Evolutionary conservation across 306 rosid species (phyloP).

Genomic region (Prunus fruticosa): DNA sequence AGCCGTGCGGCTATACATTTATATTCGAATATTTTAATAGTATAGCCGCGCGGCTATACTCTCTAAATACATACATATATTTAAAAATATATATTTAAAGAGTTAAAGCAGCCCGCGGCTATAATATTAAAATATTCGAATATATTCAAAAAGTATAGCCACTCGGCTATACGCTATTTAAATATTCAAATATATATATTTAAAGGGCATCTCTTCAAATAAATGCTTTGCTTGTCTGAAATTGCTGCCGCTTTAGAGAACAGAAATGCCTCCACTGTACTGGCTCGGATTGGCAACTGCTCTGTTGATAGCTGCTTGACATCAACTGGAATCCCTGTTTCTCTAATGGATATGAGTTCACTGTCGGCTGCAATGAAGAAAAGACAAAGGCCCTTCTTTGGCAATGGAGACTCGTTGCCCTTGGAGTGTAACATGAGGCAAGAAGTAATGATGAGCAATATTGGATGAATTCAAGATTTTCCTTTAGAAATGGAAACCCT

Average conservation of each 20-base stretch:
- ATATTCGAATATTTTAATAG: too few relatives aligned
- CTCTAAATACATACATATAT: too few relatives aligned
- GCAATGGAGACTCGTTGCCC: conserved; percentile 41
- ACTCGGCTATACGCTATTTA: too few relatives aligned
- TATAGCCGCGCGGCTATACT: too few relatives aligned
- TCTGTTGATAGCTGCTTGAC: conserved; percentile 46
- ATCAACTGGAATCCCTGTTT: conserved; percentile 42
- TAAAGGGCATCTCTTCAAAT: too few relatives aligned
- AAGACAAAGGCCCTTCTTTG: conserved; percentile 42
- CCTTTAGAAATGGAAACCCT: not conserved
- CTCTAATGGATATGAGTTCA: conserved; percentile 33
- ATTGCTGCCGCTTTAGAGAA: conserved; percentile 37
- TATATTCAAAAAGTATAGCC: too few relatives aligned
- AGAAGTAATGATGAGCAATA: conserved; percentile 45
- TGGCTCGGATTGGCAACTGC: conserved; percentile 41
- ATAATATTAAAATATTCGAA: too few relatives aligned
- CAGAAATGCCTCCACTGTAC: conserved; percentile 18
- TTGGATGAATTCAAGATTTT: conserved; percentile 36
- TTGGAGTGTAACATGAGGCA: conserved; percentile 40
- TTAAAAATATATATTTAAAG: too few relatives aligned
- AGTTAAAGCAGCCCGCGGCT: too few relatives aligned
- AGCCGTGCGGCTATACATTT: too few relatives aligned
- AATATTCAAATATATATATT: too few relatives aligned
- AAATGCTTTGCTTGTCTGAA: conserved; percentile 36
- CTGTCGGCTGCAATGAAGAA: conserved; percentile 36